Percentiles rank a stretch among this genome's conserved stretches.
These are phyloP conservation scores for Tolypocladium amazonense DNA, from an alignment of 2,329 filamentous ascomycete genomes.

Conservation along the genomic window DNA sequence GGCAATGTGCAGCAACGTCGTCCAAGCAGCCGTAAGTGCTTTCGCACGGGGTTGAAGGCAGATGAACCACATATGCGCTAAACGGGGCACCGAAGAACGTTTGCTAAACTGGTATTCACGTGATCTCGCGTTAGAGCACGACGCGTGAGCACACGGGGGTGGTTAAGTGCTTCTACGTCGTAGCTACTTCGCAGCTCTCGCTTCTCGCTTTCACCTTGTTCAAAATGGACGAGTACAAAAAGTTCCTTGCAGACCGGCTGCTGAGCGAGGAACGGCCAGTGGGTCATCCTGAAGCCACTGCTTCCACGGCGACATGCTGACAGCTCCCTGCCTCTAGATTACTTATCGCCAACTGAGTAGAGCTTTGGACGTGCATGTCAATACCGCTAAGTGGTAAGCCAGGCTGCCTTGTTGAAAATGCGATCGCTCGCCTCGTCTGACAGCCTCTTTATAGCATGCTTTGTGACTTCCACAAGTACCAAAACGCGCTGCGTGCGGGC, in stretches of 20 bases:
- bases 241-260: slow-evolving; percentile 65
- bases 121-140: slow-evolving; percentile 20
- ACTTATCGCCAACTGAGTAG: slow-evolving; percentile 81
- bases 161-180: background rate
- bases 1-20: no score
- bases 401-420: slow-evolving; percentile 13
- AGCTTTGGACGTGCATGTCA: slow-evolving; percentile 73
- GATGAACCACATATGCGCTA: background rate
- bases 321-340: slow-evolving; percentile 42
- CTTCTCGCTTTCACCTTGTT: background rate
- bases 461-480: slow-evolving; percentile 72
- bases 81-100: background rate
- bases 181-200: background rate
- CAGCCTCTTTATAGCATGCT: slow-evolving; percentile 54
- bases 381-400: slow-evolving; percentile 75
- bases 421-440: background rate
- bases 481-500: slow-evolving; percentile 71
- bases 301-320: background rate
- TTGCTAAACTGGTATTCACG: slow-evolving; percentile 14
- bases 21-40: background rate
- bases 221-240: slow-evolving; percentile 52
- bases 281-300: slow-evolving; percentile 15
- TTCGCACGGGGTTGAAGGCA: background rate
- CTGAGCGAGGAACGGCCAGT: slow-evolving; percentile 67
- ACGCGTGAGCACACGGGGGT: slow-evolving; percentile 7